These are phyloP conservation scores for Penicillium palitans DNA, from an alignment of 2,329 filamentous ascomycete genomes.

Conservation along the genomic window DNA sequence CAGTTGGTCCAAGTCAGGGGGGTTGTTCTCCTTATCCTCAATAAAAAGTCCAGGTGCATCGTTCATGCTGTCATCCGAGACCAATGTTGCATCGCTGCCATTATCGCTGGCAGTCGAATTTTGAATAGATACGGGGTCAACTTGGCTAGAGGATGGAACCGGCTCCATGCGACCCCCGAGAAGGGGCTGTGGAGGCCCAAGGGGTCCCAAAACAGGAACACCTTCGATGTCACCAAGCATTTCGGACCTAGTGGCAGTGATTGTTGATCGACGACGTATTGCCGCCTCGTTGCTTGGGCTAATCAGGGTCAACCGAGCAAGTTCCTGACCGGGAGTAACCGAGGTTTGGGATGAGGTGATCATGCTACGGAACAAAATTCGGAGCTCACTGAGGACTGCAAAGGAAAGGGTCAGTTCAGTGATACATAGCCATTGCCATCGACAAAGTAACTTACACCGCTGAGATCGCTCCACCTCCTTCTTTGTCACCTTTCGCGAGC, in stretches of 20 bases:
- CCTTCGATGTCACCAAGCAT: conserved; percentile 48
- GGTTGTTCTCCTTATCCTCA: conserved; percentile 45
- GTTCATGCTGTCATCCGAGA: conserved; percentile 29
- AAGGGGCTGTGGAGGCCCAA: conserved; percentile 39
- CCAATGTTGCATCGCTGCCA: conserved; percentile 40
- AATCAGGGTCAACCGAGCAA: conserved; percentile 77
- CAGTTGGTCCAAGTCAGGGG: conserved; percentile 14
- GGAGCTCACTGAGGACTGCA: conserved; percentile 72
- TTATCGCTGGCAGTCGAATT: conserved; percentile 31
- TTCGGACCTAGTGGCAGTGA: conserved; percentile 33
- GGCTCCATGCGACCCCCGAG: conserved; percentile 22
- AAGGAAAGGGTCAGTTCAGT: conserved; percentile 20
- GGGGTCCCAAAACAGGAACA: conserved; percentile 48
- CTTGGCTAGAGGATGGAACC: conserved; percentile 5
- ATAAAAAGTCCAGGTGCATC: conserved; percentile 19
- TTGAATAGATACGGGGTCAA: conserved; percentile 23
- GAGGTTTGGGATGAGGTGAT: conserved; percentile 62
- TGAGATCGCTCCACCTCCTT: conserved; percentile 63
- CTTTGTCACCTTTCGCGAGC: conserved; percentile 66
- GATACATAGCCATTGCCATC: neutral
- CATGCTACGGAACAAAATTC: conserved; percentile 68
- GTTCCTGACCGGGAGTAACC: conserved; percentile 70
- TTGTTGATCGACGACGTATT: conserved; percentile 51
- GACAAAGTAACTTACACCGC: conserved; percentile 63
- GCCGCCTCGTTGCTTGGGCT: conserved; percentile 57